Evolutionary conservation across 805 yeast species (phyloP).

Genomic region (Jamesozyma gamospora): DNA sequence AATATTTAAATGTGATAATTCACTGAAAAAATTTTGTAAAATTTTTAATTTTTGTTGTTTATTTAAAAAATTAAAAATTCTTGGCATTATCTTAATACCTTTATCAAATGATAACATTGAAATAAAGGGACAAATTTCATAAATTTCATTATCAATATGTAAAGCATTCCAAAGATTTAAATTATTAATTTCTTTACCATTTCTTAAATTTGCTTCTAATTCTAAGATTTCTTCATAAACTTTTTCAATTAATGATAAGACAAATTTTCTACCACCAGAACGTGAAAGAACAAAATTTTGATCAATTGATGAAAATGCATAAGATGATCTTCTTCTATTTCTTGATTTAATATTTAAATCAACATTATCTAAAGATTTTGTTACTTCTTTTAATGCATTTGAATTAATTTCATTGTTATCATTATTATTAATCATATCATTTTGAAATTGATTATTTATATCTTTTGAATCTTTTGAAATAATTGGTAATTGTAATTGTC

Average conservation of each 20-base stretch:
- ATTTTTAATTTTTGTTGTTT: slow-evolving; percentile 69
- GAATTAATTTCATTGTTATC: slow-evolving; percentile 6
- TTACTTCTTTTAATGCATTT: slow-evolving; percentile 24
- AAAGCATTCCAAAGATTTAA: slow-evolving; percentile 66
- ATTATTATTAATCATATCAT: slow-evolving; percentile 12
- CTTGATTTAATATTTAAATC: slow-evolving; percentile 19
- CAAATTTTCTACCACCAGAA: slow-evolving; percentile 40
- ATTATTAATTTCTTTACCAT: slow-evolving; percentile 38
- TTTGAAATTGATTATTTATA: slow-evolving; percentile 3
- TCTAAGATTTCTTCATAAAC: slow-evolving; percentile 68
- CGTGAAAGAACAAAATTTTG: slow-evolving; percentile 28
- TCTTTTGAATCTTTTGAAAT: slow-evolving; percentile 4
- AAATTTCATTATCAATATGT: slow-evolving; percentile 52
- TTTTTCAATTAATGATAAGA: slow-evolving; percentile 62
- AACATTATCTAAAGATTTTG: slow-evolving; percentile 25
- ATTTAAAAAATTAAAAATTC: slow-evolving; percentile 73
- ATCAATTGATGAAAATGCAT: slow-evolving; percentile 27
- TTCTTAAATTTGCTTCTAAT: slow-evolving; percentile 66
- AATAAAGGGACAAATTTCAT: slow-evolving; percentile 66
- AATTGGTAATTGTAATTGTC: slow-evolving; percentile 55
- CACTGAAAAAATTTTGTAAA: slow-evolving; percentile 67
- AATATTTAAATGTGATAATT: slow-evolving; percentile 69
- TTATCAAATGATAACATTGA: slow-evolving; percentile 76
- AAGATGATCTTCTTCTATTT: slow-evolving; percentile 29
- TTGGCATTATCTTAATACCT: slow-evolving; percentile 79